A percentile compares a stretch with the other conserved stretches of the same genome.
Evolutionary conservation across 1,139 yeast species (phyloP).

Genomic region (Pichia sp.): DNA sequence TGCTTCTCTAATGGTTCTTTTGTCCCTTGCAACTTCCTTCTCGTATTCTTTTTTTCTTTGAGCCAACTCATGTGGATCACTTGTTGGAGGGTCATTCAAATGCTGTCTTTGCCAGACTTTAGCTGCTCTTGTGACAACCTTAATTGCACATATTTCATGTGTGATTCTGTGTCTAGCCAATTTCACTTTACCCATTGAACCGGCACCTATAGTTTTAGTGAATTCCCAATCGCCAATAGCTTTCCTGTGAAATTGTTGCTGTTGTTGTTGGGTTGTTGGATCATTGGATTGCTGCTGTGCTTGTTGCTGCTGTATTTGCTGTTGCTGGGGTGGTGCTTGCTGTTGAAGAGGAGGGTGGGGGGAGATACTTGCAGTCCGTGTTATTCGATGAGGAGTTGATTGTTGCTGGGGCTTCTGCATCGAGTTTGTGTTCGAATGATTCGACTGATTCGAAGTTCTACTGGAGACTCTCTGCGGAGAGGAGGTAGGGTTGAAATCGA

Average conservation of each 20-base stretch:
- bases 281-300: constrained; percentile 13
- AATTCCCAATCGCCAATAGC: constrained; percentile 98
- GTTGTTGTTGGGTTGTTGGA: constrained; percentile 20
- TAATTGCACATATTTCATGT: constrained; percentile 80
- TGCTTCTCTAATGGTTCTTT: constrained; percentile 90
- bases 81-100: constrained; percentile 61
- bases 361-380: constrained; percentile 2
- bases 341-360: constrained; percentile 10
- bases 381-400: constrained; percentile 12
- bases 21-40: constrained; percentile 86
- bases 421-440: not conserved
- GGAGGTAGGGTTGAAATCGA: constrained; percentile 19
- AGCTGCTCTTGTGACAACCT: constrained; percentile 78
- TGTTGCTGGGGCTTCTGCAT: constrained; percentile 2
- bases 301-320: constrained; percentile 6
- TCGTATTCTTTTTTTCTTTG: constrained; percentile 72
- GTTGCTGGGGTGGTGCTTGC: constrained; percentile 12
- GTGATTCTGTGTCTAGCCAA: constrained; percentile 82
- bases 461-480: constrained; percentile 18
- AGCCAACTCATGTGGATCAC: constrained; percentile 51
- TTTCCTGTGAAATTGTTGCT: constrained; percentile 71
- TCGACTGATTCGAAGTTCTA: constrained; percentile 2
- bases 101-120: constrained; percentile 74
- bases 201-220: constrained; percentile 93
- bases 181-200: constrained; percentile 98